phyloP scores from a whole-genome alignment of 2,329 filamentous ascomycete genomes.

The Ophiostoma perfectum region DNA sequence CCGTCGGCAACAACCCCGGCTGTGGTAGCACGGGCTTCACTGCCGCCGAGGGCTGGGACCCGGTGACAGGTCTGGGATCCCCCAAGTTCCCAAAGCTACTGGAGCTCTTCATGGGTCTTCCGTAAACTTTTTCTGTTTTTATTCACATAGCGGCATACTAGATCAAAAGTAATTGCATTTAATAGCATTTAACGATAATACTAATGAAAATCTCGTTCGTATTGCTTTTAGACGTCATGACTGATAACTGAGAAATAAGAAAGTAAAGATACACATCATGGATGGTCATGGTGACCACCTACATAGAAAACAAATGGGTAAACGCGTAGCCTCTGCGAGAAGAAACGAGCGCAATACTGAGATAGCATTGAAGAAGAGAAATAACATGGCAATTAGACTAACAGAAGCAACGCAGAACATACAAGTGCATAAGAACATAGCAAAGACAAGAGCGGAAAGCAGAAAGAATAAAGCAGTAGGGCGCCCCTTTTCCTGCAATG shows the following conservation, averaged over 20 bases:
- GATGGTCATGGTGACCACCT: not conserved
- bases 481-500: conserved; percentile 11
- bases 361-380: not conserved
- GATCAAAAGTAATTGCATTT: conserved; percentile 7
- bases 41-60: conserved; percentile 26
- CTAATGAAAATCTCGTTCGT: not conserved
- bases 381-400: not conserved
- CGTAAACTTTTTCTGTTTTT: not conserved
- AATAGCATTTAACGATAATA: not conserved
- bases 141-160: conserved; percentile 3
- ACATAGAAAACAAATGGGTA: conserved; percentile 8
- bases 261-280: not conserved
- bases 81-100: conserved; percentile 16
- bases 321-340: conserved; percentile 2
- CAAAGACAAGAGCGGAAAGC: not conserved
- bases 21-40: conserved; percentile 21
- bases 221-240: not conserved
- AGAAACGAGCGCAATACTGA: not conserved
- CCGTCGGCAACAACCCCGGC: conserved; percentile 32
- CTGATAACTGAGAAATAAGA: not conserved
- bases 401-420: not conserved
- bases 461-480: not conserved
- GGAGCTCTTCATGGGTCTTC: conserved; percentile 14
- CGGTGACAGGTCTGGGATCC: conserved; percentile 23
- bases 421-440: not conserved